Conservation (phyloP, 192 early-diverging fungal genomes). For the Gigaspora rosea region DNA sequence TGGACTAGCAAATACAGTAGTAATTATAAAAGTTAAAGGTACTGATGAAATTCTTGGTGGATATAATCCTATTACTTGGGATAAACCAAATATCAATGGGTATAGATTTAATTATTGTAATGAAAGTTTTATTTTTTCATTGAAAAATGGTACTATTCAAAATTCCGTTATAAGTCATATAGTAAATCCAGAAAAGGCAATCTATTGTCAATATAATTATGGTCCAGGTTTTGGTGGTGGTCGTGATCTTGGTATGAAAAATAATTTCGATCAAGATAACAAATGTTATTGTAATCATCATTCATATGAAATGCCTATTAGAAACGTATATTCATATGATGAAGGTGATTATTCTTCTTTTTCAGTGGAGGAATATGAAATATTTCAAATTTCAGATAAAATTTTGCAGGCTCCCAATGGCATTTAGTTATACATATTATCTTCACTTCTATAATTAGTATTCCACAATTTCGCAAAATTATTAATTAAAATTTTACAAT, state of each 20-base stretch:
- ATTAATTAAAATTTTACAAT: no score
- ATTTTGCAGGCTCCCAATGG: no score
- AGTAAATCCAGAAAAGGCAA: not conserved
- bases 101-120: not conserved
- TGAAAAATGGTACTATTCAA: not conserved
- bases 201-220: not conserved
- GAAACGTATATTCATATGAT: no score
- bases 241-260: no score
- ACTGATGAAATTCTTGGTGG: not conserved
- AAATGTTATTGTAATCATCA: no score
- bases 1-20: not conserved
- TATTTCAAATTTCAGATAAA: no score
- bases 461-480: no score
- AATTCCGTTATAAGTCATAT: not conserved
- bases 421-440: not conserved
- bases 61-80: constrained; percentile 6
- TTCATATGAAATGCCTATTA: no score
- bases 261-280: no score
- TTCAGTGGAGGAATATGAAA: no score
- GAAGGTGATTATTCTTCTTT: no score
- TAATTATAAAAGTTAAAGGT: not conserved
- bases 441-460: no score
- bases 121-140: not conserved
- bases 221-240: not conserved
- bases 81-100: not conserved